Conservation (phyloP, 345 rosid genomes). For the Moricandia arvensis region DNA sequence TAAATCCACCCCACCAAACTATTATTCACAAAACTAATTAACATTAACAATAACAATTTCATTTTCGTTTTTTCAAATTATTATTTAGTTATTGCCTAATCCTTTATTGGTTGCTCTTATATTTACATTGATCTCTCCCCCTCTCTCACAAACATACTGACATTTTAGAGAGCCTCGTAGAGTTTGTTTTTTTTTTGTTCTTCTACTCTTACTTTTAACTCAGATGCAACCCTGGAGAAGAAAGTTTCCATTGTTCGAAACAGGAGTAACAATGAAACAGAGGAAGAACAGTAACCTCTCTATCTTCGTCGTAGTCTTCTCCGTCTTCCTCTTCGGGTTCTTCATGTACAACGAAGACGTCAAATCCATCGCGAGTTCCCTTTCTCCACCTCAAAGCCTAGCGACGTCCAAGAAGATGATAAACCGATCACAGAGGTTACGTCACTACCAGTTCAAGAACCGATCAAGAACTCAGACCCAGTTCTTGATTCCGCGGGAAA, state of each 20-base stretch:
- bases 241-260: slow-evolving; percentile 49
- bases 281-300: slow-evolving; percentile 69
- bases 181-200: background rate
- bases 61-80: background rate
- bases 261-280: slow-evolving; percentile 64
- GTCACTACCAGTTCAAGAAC: slow-evolving; percentile 38
- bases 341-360: slow-evolving; percentile 78
- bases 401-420: slow-evolving; percentile 37
- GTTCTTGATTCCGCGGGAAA: slow-evolving; percentile 19
- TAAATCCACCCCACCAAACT: slow-evolving; percentile 69
- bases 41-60: slow-evolving; percentile 8
- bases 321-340: slow-evolving; percentile 69
- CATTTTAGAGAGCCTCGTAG: slow-evolving; percentile 3
- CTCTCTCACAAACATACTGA: slow-evolving; percentile 26
- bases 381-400: slow-evolving; percentile 53
- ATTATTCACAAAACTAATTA: slow-evolving; percentile 35
- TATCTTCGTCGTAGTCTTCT: slow-evolving; percentile 56
- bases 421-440: slow-evolving; percentile 17
- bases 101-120: slow-evolving; percentile 27
- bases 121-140: slow-evolving; percentile 35
- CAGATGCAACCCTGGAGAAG: slow-evolving; percentile 61
- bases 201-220: background rate
- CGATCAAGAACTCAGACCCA: slow-evolving; percentile 32
- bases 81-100: background rate
- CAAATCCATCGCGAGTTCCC: slow-evolving; percentile 90